phyloP scores from a whole-genome alignment of 345 rosid species.

The Arabidopsis suecica region DNA sequence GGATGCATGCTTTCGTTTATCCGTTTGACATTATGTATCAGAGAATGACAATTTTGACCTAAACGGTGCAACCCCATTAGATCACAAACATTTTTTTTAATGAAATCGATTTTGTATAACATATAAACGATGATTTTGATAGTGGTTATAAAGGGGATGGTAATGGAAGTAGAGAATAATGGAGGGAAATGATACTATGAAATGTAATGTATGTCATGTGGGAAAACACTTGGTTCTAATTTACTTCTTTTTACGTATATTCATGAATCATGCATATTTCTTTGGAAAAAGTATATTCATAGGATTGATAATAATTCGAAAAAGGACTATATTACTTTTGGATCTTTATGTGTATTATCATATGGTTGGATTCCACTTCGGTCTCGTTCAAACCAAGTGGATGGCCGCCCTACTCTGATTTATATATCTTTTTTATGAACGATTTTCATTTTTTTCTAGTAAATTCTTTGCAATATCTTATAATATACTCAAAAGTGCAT shows the following conservation, averaged over 20 bases:
- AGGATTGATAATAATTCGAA: background rate
- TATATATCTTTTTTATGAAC: background rate
- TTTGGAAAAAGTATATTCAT: too few relatives aligned
- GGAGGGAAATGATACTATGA: background rate
- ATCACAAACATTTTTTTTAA: background rate
- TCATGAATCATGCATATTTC: constrained; percentile 32
- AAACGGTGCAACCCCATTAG: background rate
- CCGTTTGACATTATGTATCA: too few relatives aligned
- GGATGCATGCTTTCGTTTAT: too few relatives aligned
- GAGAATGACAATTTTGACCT: too few relatives aligned
- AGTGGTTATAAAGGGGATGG: background rate
- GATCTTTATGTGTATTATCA: constrained; percentile 25
- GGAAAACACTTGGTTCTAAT: background rate
- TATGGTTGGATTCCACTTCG: constrained; percentile 60
- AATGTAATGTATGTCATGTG: constrained; percentile 10
- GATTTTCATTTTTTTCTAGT: background rate
- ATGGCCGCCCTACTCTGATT: constrained; percentile 29
- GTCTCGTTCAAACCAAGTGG: constrained; percentile 58
- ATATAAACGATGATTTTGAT: background rate
- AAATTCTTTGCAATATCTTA: background rate
- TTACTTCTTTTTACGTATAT: constrained; percentile 11
- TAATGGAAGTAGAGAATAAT: constrained; percentile 2
- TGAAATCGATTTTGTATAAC: background rate
- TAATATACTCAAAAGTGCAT: background rate
- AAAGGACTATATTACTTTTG: background rate